Evolutionary conservation across 73 alveolate species (phyloP), one percentile per base, ranked within the genome.

Genomic region (Paramecium sexaurelia): DNA sequence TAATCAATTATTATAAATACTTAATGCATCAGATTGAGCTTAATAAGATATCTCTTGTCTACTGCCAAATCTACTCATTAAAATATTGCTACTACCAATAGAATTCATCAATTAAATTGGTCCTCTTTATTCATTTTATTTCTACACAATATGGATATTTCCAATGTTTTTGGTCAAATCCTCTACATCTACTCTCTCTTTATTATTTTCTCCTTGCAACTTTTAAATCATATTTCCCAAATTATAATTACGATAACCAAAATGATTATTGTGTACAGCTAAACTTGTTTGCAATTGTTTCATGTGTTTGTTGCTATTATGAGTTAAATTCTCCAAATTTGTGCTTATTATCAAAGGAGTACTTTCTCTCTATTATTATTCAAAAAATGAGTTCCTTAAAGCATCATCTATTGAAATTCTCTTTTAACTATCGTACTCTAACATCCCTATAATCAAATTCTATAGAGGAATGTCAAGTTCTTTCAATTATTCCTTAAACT

Each of bases 381-480:
- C 94, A 26, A 97, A 61, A 92, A 97, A 97, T 7, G 99, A 98
- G 61, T 96, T 98, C 15, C 71, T 68, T 10, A 97, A 85, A 5
- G 99, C 99, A 26, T 95, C 96, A 36, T 96, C 98, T 10, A 98
- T 95, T 8, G 97, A 91, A 26, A 96, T 92, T 92, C 99, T 93
- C 29, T 95, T 93, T 33, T 94, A 75, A 17, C 97, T 96, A 68
- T 97, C 98, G n/a, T 85, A 55, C 20, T 57, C 87, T 35, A 97
- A 91, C 67, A 78, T 37, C 11, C 45, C 67, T 2, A 40, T 43
- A 5, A 78, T 78, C 24, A 78, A 78, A 10, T 78, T 39, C 32
- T 40, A 39, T 9, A 40, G 11, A 13, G 41, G 39, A 41, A 78
- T 78, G 7, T 37, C 67, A 17, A 78, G 7, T 40, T 78, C 71